These are phyloP conservation scores for Phytophthora cactorum DNA, from an alignment of 352 stramenopile species.

Conservation along the genomic window DNA sequence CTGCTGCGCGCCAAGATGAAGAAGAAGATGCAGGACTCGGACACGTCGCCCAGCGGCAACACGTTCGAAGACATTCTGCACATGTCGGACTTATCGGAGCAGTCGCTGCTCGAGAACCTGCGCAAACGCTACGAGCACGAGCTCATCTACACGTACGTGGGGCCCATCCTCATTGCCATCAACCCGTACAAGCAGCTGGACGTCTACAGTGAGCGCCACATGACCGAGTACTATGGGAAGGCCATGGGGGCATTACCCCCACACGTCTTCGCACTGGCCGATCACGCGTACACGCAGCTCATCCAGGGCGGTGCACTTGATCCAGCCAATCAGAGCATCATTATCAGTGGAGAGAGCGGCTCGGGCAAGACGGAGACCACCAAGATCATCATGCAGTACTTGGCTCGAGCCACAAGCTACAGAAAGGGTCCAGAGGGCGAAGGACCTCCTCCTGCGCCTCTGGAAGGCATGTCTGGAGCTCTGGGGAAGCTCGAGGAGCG, in stretches of 20 bases:
- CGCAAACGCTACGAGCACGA: slow-evolving; percentile 92
- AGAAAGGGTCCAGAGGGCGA: slow-evolving; percentile 46
- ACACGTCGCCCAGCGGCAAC: slow-evolving; percentile 38
- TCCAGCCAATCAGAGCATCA: slow-evolving; percentile 91
- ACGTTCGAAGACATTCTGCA: slow-evolving; percentile 91
- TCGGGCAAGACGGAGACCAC: slow-evolving; percentile 92
- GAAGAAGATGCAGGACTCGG: slow-evolving; percentile 85
- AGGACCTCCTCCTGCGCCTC: background rate
- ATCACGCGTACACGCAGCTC: slow-evolving; percentile 90
- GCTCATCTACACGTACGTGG: slow-evolving; percentile 95
- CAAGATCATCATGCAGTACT: slow-evolving; percentile 94
- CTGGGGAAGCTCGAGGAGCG: slow-evolving; percentile 87
- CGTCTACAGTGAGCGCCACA: slow-evolving; percentile 77
- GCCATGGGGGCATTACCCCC: slow-evolving; percentile 81
- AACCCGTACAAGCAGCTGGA: slow-evolving; percentile 91
- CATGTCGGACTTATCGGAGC: slow-evolving; percentile 91
- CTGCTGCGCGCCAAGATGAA: slow-evolving; percentile 88
- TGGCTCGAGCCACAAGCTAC: slow-evolving; percentile 82
- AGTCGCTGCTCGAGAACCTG: slow-evolving; percentile 90
- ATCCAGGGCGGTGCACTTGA: slow-evolving; percentile 84
- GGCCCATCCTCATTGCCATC: slow-evolving; percentile 91
- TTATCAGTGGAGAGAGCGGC: slow-evolving; percentile 93
- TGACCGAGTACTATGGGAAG: slow-evolving; percentile 91
- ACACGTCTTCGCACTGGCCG: slow-evolving; percentile 91
- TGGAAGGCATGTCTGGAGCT: slow-evolving; percentile 84